A percentile compares a stretch with the other conserved stretches of the same genome.
These are phyloP conservation scores for Botryotinia narcissicola DNA, from an alignment of 2,329 filamentous ascomycete species.

Conservation along the genomic window DNA sequence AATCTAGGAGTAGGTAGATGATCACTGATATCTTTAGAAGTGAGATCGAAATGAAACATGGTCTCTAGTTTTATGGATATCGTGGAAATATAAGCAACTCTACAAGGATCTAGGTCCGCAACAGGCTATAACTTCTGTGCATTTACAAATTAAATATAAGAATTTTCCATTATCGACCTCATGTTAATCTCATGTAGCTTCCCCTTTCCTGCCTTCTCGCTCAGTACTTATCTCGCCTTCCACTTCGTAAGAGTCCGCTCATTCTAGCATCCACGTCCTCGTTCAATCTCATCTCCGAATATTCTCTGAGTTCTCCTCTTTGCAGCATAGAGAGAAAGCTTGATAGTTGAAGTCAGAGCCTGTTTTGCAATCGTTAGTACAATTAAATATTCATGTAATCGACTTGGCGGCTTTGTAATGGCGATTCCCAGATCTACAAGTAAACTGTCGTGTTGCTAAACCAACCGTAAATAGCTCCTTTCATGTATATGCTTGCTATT, in stretches of 20 bases:
- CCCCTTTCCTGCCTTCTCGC: accelerated
- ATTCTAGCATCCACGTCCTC: no score
- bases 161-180: not conserved
- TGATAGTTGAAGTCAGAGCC: not conserved
- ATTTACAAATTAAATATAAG: not conserved
- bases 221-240: not conserved
- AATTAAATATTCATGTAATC: not conserved
- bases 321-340: not conserved
- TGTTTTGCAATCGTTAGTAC: not conserved
- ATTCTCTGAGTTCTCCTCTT: not conserved
- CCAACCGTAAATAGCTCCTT: not conserved
- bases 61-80: not conserved
- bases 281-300: no score
- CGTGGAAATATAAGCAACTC: not conserved
- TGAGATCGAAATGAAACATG: not conserved
- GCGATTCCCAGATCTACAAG: not conserved
- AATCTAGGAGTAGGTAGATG: constrained; percentile 14
- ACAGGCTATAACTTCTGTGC: not conserved
- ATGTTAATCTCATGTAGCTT: not conserved
- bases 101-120: not conserved
- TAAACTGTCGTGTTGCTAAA: not conserved
- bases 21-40: not conserved
- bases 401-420: not conserved
- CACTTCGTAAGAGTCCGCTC: not conserved
- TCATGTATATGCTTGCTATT: not conserved